These are phyloP conservation scores for Calamus simplicifolius DNA, from an alignment of 176 grass and related monocot genomes.

Conservation along the genomic window DNA sequence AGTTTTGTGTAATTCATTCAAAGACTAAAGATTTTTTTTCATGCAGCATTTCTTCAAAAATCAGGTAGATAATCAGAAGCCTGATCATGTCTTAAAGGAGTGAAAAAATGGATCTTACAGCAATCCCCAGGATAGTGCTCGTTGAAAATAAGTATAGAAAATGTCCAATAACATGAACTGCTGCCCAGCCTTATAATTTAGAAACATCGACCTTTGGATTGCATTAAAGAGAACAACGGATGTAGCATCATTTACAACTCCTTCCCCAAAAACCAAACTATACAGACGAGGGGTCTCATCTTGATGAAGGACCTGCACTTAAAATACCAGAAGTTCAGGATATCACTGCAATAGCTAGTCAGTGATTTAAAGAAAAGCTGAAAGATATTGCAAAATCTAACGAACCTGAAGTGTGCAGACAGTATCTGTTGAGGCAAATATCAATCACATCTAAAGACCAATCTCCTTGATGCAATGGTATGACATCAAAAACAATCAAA, in stretches of 20 bases:
- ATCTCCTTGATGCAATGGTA: background rate
- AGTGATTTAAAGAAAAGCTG: background rate
- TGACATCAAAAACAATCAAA: background rate
- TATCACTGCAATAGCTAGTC: background rate
- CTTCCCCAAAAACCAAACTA: slow-evolving; percentile 96
- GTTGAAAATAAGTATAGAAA: slow-evolving; percentile 72
- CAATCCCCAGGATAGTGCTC: slow-evolving; percentile 70
- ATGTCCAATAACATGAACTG: slow-evolving; percentile 49
- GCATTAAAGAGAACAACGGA: slow-evolving; percentile 82
- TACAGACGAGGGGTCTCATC: slow-evolving; percentile 80
- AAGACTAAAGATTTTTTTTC: too few relatives aligned
- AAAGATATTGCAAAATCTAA: background rate
- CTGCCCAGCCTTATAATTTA: slow-evolving; percentile 33
- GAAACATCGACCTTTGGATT: slow-evolving; percentile 60
- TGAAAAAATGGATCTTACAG: slow-evolving; percentile 34
- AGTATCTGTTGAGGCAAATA: slow-evolving; percentile 77
- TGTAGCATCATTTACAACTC: slow-evolving; percentile 85
- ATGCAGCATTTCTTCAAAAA: too few relatives aligned
- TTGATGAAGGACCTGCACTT: slow-evolving; percentile 70
- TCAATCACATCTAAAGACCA: background rate
- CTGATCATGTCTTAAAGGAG: too few relatives aligned
- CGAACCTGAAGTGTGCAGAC: slow-evolving; percentile 77
- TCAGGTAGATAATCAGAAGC: too few relatives aligned
- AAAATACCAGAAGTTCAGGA: background rate
- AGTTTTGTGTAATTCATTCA: too few relatives aligned